These are phyloP conservation scores for Cryptococcus sp. DNA, from an alignment of 1,284 basidiomycete species.

Conservation along the genomic window DNA sequence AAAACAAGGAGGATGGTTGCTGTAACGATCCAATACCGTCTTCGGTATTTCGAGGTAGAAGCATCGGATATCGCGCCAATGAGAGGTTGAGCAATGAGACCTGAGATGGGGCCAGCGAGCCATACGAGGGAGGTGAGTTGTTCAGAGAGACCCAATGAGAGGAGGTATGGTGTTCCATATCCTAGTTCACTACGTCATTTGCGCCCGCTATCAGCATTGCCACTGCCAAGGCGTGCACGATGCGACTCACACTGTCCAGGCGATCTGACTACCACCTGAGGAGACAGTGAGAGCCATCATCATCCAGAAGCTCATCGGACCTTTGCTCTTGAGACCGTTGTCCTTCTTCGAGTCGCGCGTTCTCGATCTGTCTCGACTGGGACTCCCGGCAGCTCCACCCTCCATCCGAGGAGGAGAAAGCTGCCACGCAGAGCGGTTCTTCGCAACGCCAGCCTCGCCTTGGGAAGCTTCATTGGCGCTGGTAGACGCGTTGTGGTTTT, in stretches of 20 bases:
- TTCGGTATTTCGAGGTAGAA: conserved; percentile 80
- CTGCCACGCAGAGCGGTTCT: conserved; percentile 10
- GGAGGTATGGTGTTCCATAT: conserved; percentile 91
- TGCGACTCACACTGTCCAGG: conserved; percentile 39
- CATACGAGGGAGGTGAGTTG: conserved; percentile 91
- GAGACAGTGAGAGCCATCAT: conserved; percentile 59
- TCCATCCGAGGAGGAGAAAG: conserved; percentile 3
- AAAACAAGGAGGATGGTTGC: conserved; percentile 70
- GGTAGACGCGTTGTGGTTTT: conserved; percentile 6
- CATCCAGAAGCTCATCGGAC: conserved; percentile 43
- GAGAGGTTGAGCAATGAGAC: conserved; percentile 89
- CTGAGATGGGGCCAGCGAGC: conserved; percentile 86
- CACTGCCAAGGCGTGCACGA: neutral
- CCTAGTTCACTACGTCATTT: conserved; percentile 56
- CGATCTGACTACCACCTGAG: conserved; percentile 72
- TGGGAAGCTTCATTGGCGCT: neutral
- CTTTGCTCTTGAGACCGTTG: conserved; percentile 25
- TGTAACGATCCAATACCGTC: conserved; percentile 84
- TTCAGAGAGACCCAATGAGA: conserved; percentile 85
- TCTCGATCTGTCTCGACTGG: conserved; percentile 16
- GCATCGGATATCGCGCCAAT: conserved; percentile 95
- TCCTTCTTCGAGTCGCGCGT: conserved; percentile 15
- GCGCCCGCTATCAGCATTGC: no score
- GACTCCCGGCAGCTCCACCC: conserved; percentile 10
- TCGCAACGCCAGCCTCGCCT: conserved; percentile 4